Base-by-base conservation (phyloP, 768 basidiomycete genomes). In the Rhodosporidiobolus odoratus region DNA sequence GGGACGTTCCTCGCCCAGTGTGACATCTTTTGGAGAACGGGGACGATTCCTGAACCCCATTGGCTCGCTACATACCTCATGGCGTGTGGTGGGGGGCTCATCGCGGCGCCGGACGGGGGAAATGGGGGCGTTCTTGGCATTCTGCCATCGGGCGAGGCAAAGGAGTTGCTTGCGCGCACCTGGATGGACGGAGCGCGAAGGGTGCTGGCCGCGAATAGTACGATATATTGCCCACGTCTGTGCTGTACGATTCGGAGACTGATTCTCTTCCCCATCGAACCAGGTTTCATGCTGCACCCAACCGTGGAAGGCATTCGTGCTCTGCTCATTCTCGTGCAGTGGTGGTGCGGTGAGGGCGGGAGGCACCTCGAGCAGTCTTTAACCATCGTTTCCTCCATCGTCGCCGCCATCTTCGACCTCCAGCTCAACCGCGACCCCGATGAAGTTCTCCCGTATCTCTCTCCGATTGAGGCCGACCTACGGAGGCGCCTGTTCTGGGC, bases 61-160 rank as follows among this genome's bases (percentile, higher is more conserved):
- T 72, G 71, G 74, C 60, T 75, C n/a, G 65, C 68, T 25, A 57
- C 60, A 3, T 75, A 65, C 54, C 50, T 75, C 3, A 34, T 58
- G 4, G 58, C 54, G 1, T 69, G 66, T 52, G 61, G 48, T 0
- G 19, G 38, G 19, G 74, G 74, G 3, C 45, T 72, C 5, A 17
- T 58, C 16, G 70, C 58, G 5, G 40, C 60, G n/a, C 32, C 45
- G 4, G 62, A 61, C 35, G 41, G 50, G 1, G 52, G 58, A 25
- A 58, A 37, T 4, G 43, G 21, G 5, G 19, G 15, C 4, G 2
- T 16, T 1, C 41, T 48, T 10, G 45, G 45, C 7, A 40, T 41
- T 8, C n/a, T 72, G 25, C 62, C 62, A 35, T 9, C 5, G 9
- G 67, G 66, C 4, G 60, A 64, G 16, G 67, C 54, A 2, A 43